A percentile compares a stretch with the other conserved stretches of the same genome.
These are phyloP conservation scores for Drosera capensis DNA, from an alignment of 148 eudicot genomes.

Conservation along the genomic window DNA sequence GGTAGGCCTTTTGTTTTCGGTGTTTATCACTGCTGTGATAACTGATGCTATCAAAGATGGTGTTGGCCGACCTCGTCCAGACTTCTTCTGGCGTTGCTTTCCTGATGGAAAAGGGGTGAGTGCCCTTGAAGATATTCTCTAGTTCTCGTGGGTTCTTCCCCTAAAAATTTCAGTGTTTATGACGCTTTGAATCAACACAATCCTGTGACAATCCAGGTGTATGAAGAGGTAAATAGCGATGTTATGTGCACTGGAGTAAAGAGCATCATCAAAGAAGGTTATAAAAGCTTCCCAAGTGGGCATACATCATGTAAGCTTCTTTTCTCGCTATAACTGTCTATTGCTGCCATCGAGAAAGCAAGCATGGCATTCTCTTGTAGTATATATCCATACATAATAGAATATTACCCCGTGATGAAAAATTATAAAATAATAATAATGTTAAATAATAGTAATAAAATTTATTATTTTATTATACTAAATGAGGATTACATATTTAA, in stretches of 20 bases:
- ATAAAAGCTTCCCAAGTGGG: conserved; percentile 96
- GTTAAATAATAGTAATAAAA: too few species aligned
- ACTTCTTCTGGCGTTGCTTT: conserved; percentile 94
- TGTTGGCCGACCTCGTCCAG: conserved; percentile 93
- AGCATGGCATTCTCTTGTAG: neutral
- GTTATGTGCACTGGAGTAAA: conserved; percentile 59
- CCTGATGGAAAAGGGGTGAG: conserved; percentile 73
- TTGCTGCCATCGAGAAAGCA: neutral
- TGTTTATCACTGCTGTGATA: conserved; percentile 67
- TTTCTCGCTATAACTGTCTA: neutral
- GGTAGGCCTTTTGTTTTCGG: conserved; percentile 66
- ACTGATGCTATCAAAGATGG: conserved; percentile 90
- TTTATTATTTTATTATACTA: too few species aligned
- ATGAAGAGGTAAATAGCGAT: conserved; percentile 16
- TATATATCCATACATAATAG: neutral
- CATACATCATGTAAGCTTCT: conserved; percentile 78
- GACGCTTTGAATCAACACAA: neutral
- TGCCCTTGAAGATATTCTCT: neutral
- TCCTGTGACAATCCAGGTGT: conserved; percentile 10
- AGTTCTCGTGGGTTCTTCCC: neutral
- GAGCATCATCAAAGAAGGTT: conserved; percentile 70
- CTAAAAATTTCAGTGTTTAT: neutral
- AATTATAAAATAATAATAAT: neutral
- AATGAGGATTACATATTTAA: too few species aligned
- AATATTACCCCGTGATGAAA: too few species aligned